Base-by-base conservation (phyloP, 257 asterid genomes). In the Nicotiana benthamiana region DNA sequence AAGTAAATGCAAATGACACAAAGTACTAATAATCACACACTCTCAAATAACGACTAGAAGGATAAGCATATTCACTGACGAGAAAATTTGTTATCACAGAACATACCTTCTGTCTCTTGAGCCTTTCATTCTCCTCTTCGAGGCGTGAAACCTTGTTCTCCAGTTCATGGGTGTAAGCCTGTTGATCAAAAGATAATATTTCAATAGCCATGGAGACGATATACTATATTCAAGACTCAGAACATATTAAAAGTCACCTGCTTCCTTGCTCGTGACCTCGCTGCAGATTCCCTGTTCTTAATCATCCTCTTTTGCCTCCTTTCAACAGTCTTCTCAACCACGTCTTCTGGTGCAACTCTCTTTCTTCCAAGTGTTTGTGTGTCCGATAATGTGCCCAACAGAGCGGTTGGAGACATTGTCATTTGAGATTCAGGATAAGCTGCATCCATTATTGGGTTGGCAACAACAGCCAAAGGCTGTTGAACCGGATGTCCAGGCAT, bases 231-330 rank as follows among this genome's bases (percentile, higher is more conserved):
- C 40, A 46, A 72, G 4, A 72, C 61, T 46, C 61, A 9, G 9
- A 72, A 46, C 24, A 24, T 24, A 72, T 72, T 48, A 48, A 72
- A 48, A 74, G 9, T 26, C 76, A 91, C 98, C 97, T 92, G 97
- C 86, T 92, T 94, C 87, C 98, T 91, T 40, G 98, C 98, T 79
- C 98, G 90, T 75, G 98, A 94, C 64, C 98, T 90, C 9, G 98
- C 98, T 18, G 98, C 98, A 65, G 98, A 94, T 84, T 94, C 98
- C 89, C 98, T 79, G 65, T 94, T 94, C 91, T 94, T 94, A 81
- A 94, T 92, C 98, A 94, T 94, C 88, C 98, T 94, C 91, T 94
- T 94, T 78, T 93, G 97, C 90, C 97, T 91, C 88, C 97, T 93
- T 79, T 93, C 97, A 56, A 89, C 95, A 74, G 93, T 89, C 89